Percentiles rank a stretch among this genome's conserved stretches.
These are phyloP conservation scores for Monosporascus sp. DNA, from an alignment of 2,329 filamentous ascomycete species.

Conservation along the genomic window DNA sequence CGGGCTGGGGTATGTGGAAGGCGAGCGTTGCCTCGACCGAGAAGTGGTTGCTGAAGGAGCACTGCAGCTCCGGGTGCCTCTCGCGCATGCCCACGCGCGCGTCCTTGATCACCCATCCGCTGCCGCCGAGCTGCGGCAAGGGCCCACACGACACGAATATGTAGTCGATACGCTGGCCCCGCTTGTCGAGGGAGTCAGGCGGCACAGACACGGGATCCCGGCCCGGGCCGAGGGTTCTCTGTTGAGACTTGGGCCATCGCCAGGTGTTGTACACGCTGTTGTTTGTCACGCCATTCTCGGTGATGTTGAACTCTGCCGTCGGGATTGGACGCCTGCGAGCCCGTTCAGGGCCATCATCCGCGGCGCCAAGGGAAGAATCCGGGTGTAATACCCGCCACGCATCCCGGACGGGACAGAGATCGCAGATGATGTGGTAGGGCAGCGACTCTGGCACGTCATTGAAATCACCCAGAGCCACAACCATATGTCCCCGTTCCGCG, in stretches of 20 bases:
- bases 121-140: conserved; percentile 9
- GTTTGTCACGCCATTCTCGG: conserved; percentile 80
- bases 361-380: conserved; percentile 72
- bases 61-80: conserved; percentile 73
- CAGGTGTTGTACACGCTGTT: conserved; percentile 87
- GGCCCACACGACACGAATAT: conserved; percentile 69
- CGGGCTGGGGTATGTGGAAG: conserved; percentile 30
- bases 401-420: conserved; percentile 72
- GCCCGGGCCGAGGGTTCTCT: conserved; percentile 61
- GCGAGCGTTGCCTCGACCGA: conserved; percentile 76
- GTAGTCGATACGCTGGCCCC: conserved; percentile 88
- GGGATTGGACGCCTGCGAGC: conserved; percentile 63
- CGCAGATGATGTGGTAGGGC: conserved; percentile 75
- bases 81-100: conserved; percentile 74
- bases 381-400: conserved; percentile 82
- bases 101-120: conserved; percentile 63
- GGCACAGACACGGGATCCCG: conserved; percentile 56
- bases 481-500: conserved; percentile 73
- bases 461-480: conserved; percentile 86
- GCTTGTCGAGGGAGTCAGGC: conserved; percentile 61
- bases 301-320: conserved; percentile 70
- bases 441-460: conserved; percentile 91
- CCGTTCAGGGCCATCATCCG: conserved; percentile 61
- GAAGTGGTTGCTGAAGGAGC: conserved; percentile 92
- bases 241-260: conserved; percentile 74